A percentile compares a stretch with the other conserved stretches of the same genome.
phyloP scores from a whole-genome alignment of 2,329 filamentous ascomycete species.

The Monilinia aucupariae region DNA sequence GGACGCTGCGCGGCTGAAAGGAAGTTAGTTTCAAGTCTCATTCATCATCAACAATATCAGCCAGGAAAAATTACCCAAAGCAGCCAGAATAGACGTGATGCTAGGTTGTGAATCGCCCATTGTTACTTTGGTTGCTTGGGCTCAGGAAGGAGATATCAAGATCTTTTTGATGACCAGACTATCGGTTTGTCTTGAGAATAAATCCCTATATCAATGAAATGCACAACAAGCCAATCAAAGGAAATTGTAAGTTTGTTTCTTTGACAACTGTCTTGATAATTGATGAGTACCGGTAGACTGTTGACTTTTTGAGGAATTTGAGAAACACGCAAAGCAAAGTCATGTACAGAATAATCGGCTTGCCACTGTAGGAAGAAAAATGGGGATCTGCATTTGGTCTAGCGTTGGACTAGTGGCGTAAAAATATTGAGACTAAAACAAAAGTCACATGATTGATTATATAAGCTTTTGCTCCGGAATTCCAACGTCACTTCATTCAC shows the following conservation, averaged over 20 bases:
- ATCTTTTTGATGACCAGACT: constrained; percentile 1
- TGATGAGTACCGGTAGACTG: background rate
- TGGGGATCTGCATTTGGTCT: background rate
- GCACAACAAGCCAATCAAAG: constrained; percentile 1
- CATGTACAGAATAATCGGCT: constrained; percentile 1
- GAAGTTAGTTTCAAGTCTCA: constrained; percentile 19
- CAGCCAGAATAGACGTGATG: constrained; percentile 47
- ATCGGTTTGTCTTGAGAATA: background rate
- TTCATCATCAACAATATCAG: background rate
- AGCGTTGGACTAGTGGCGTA: background rate
- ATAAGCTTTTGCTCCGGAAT: background rate
- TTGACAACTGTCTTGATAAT: constrained; percentile 7
- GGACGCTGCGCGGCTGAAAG: constrained; percentile 45
- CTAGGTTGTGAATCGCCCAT: constrained; percentile 44
- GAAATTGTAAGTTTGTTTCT: constrained; percentile 1
- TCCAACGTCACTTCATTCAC: background rate
- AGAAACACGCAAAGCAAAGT: constrained; percentile 1
- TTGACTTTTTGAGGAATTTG: background rate
- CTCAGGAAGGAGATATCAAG: background rate
- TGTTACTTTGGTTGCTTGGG: constrained; percentile 10
- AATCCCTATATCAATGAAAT: background rate
- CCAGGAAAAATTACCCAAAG: constrained; percentile 39
- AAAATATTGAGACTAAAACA: background rate
- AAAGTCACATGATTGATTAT: background rate
- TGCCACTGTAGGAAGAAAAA: constrained; percentile 2